phyloP scores from a whole-genome alignment of 305 asterid species.

The Plantago rigida region DNA sequence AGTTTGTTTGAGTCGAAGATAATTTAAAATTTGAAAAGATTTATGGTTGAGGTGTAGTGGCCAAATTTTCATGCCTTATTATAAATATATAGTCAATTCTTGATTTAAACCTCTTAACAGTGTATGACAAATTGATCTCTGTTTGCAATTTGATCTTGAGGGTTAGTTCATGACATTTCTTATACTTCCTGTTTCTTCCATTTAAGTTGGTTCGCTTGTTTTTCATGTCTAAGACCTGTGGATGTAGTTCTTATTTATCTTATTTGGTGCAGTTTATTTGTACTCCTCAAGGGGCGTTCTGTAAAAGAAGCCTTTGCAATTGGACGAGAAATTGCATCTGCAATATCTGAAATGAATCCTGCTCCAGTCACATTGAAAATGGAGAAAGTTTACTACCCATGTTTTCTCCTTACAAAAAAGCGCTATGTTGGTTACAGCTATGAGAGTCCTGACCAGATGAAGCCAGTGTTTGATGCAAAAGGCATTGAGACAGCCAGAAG shows the following conservation, averaged over 20 bases:
- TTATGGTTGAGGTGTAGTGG: slow-evolving; percentile 8
- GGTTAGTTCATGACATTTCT: slow-evolving; percentile 3
- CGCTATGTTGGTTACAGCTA: slow-evolving; percentile 94
- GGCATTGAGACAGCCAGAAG: slow-evolving; percentile 95
- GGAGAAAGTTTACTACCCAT: slow-evolving; percentile 94
- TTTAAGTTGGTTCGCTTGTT: slow-evolving; percentile 2
- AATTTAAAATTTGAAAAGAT: background rate
- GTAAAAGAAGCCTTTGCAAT: slow-evolving; percentile 60
- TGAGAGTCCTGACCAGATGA: slow-evolving; percentile 70
- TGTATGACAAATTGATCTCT: no score
- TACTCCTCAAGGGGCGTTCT: slow-evolving; percentile 86
- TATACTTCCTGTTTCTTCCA: background rate
- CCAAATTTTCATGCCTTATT: slow-evolving; percentile 7
- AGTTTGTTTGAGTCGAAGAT: no score
- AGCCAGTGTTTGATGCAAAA: slow-evolving; percentile 86
- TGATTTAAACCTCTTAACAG: background rate
- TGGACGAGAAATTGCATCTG: slow-evolving; percentile 91
- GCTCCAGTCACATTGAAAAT: slow-evolving; percentile 74
- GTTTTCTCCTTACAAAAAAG: slow-evolving; percentile 94
- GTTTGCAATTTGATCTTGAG: no score
- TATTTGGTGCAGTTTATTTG: slow-evolving; percentile 73
- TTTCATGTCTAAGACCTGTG: slow-evolving; percentile 12
- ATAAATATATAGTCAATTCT: background rate
- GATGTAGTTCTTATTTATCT: slow-evolving; percentile 8
- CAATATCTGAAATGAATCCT: slow-evolving; percentile 75